phyloP scores from a whole-genome alignment of 192 early-diverging fungal species.

The Coemansia sp. region DNA sequence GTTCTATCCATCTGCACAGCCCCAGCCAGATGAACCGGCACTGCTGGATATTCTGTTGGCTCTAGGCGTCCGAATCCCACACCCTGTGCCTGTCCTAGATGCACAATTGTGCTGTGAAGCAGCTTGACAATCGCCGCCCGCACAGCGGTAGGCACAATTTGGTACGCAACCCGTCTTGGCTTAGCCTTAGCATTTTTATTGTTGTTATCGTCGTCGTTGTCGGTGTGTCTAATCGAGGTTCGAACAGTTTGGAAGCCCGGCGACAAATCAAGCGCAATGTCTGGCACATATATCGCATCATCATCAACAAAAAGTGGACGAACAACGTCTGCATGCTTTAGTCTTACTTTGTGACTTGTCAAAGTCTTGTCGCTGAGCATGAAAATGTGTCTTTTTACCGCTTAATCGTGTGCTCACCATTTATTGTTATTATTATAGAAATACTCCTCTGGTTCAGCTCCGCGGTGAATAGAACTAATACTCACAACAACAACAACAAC shows the following conservation, averaged over 20 bases:
- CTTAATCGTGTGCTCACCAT: no score
- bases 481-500: no score
- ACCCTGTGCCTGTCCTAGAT: constrained; percentile 10
- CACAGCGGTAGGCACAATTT: constrained; percentile 6
- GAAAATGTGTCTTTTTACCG: no score
- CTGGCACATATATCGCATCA: constrained; percentile 6
- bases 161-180: constrained; percentile 7
- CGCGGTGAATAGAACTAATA: no score
- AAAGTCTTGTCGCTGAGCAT: neutral
- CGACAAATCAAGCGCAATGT: constrained; percentile 7
- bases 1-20: neutral
- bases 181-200: neutral
- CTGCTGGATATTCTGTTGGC: neutral
- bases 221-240: neutral
- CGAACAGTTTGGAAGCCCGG: neutral
- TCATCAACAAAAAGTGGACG: neutral
- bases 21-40: neutral
- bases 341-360: neutral
- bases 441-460: no score
- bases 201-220: constrained; percentile 2
- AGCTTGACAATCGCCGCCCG: constrained; percentile 17
- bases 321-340: neutral
- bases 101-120: constrained; percentile 12
- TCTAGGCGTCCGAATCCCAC: neutral
- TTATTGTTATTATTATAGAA: no score